These are phyloP conservation scores for Teunomyces funiuensis DNA, from an alignment of 805 yeast genomes.

Conservation along the genomic window DNA sequence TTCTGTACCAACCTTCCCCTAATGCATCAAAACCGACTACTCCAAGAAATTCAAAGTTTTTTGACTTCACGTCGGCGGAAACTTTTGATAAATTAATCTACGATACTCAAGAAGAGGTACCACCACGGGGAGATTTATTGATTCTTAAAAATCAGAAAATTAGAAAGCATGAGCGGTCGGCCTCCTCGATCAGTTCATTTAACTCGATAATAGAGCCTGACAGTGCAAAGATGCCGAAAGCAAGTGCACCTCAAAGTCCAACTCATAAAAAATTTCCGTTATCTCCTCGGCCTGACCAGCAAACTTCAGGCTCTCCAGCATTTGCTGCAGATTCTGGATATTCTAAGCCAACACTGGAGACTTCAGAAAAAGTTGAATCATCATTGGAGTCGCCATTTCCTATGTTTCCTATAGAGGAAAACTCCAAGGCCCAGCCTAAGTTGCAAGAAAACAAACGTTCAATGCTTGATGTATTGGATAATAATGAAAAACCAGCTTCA, in stretches of 20 bases:
- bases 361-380: background rate
- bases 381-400: slow-evolving; percentile 7
- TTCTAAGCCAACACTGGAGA: background rate
- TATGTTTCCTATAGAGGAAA: slow-evolving; percentile 7
- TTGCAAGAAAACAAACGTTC: slow-evolving; percentile 3
- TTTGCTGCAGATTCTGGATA: background rate
- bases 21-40: slow-evolving; percentile 4
- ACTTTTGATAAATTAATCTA: slow-evolving; percentile 17
- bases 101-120: slow-evolving; percentile 21
- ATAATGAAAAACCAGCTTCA: background rate
- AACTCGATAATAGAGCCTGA: slow-evolving; percentile 13
- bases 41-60: slow-evolving; percentile 6
- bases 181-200: slow-evolving; percentile 19
- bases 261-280: background rate
- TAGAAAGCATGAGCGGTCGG: slow-evolving; percentile 17
- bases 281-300: background rate
- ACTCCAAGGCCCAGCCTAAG: slow-evolving; percentile 1
- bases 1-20: slow-evolving; percentile 1
- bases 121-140: slow-evolving; percentile 24
- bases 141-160: slow-evolving; percentile 13
- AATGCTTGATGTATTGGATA: slow-evolving; percentile 7
- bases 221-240: background rate
- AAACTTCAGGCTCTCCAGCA: background rate
- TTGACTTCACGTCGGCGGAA: slow-evolving; percentile 10
- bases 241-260: background rate